Evolutionary conservation across 2,329 filamentous ascomycete species (phyloP).

Genomic region (Colletotrichum cuscutae): DNA sequence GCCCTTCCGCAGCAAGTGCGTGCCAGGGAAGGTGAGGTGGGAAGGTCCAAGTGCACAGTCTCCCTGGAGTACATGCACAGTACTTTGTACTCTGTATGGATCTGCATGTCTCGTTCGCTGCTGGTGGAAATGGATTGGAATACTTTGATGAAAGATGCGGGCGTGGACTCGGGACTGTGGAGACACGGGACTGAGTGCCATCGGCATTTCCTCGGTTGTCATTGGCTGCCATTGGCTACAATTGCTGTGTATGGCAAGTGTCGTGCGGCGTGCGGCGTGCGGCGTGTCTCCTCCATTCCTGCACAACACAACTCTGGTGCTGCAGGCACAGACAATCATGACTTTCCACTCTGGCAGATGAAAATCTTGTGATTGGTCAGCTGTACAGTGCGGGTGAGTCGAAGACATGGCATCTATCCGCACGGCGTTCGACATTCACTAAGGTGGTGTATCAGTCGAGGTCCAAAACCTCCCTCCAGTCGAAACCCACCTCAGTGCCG

Average conservation of each 20-base stretch:
- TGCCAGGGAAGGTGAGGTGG: neutral
- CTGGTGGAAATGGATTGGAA: slow-evolving; percentile 1
- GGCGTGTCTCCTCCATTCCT: slow-evolving; percentile 11
- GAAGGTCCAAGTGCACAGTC: neutral
- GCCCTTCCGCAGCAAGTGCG: too few relatives aligned
- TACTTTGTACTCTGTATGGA: neutral
- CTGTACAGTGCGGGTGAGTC: neutral
- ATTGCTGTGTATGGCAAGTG: neutral
- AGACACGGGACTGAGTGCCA: neutral
- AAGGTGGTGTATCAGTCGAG: too few relatives aligned
- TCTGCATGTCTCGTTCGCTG: slow-evolving; percentile 5
- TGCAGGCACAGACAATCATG: slow-evolving; percentile 9
- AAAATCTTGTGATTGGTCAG: neutral
- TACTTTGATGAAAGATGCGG: too few relatives aligned
- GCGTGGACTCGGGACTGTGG: neutral
- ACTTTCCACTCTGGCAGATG: neutral
- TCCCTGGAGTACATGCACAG: too few relatives aligned
- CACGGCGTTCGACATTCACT: too few relatives aligned
- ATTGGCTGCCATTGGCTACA: slow-evolving; percentile 22
- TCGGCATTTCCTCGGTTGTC: neutral
- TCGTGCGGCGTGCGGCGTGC: neutral
- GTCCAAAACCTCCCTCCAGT: too few relatives aligned
- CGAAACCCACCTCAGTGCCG: too few relatives aligned
- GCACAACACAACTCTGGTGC: slow-evolving; percentile 29
- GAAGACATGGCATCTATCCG: too few relatives aligned